phyloP scores from a whole-genome alignment of 768 basidiomycete genomes.

The Collybia sp. region DNA sequence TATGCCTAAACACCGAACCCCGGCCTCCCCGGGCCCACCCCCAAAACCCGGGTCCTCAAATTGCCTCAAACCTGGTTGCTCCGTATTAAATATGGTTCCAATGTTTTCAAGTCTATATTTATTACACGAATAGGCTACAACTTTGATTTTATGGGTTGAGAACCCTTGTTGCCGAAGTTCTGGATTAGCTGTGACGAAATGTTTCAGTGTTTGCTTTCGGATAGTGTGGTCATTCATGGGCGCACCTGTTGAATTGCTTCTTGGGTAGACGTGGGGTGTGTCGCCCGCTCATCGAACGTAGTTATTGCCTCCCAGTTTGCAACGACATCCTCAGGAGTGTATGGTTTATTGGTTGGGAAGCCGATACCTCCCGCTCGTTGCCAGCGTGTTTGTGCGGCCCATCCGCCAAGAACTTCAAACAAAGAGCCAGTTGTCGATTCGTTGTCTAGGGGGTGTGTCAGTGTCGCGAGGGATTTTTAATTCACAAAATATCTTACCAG shows the following conservation, averaged over 20 bases:
- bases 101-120: not conserved
- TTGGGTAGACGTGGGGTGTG: conserved; percentile 67
- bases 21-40: too few relatives aligned
- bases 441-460: conserved; percentile 45
- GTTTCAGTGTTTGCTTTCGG: not conserved
- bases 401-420: conserved; percentile 88
- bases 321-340: conserved; percentile 78
- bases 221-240: conserved; percentile 7
- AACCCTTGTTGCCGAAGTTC: conserved; percentile 47
- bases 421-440: conserved; percentile 65
- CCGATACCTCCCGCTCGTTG: conserved; percentile 83
- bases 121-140: conserved; percentile 26
- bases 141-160: conserved; percentile 40
- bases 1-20: too few relatives aligned
- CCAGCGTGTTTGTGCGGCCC: conserved; percentile 92
- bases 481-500: conserved; percentile 32
- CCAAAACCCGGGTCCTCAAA: too few relatives aligned
- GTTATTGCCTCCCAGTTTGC: conserved; percentile 82
- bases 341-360: conserved; percentile 74
- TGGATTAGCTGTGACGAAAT: conserved; percentile 31
- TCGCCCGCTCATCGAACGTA: conserved; percentile 30
- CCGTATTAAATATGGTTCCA: too few relatives aligned
- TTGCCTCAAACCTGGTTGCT: too few relatives aligned
- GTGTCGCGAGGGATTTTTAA: not conserved
- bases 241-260: conserved; percentile 75